Evolutionary conservation across 75 land plant species (phyloP).

Genomic region (Picea sitchensis): DNA sequence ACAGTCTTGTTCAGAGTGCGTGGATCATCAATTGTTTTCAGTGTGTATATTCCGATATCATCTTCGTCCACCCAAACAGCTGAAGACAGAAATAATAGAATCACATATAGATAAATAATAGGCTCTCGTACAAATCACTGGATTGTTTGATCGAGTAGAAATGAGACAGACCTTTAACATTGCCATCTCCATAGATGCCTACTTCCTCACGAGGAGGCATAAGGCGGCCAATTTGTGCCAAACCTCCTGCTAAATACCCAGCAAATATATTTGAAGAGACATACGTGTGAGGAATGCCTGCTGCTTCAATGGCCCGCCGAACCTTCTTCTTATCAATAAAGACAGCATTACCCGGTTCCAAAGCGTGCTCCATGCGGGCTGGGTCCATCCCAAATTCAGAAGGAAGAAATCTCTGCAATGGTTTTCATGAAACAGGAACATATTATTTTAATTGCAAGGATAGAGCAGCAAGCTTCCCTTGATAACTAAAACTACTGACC

Average conservation of each 20-base stretch:
- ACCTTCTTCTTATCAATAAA: conserved; percentile 23
- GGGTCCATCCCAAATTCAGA: conserved; percentile 50
- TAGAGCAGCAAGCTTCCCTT: too few species aligned
- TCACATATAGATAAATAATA: too few species aligned
- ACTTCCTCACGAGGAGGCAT: conserved; percentile 28
- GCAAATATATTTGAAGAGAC: conserved; percentile 34
- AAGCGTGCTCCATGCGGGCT: conserved; percentile 19
- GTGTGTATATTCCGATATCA: conserved; percentile 36
- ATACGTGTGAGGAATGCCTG: conserved; percentile 47
- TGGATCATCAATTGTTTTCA: conserved; percentile 33
- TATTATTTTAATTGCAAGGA: too few species aligned
- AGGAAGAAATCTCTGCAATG: conserved; percentile 37
- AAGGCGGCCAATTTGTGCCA: conserved; percentile 27
- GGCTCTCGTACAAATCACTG: too few species aligned
- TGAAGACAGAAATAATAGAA: not conserved
- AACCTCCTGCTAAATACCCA: conserved; percentile 33
- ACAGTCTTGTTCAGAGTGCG: conserved; percentile 32
- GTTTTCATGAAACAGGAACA: too few species aligned
- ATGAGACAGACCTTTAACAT: conserved; percentile 21
- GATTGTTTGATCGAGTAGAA: too few species aligned
- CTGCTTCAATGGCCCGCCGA: not conserved
- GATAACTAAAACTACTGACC: conserved; percentile 18
- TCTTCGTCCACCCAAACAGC: conserved; percentile 40
- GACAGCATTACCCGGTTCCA: conserved; percentile 12
- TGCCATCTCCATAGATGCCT: conserved; percentile 27